Evolutionary conservation across 345 rosid genomes (phyloP), one percentile per base, ranked within the genome.

Genomic region (Kandelia obovata): DNA sequence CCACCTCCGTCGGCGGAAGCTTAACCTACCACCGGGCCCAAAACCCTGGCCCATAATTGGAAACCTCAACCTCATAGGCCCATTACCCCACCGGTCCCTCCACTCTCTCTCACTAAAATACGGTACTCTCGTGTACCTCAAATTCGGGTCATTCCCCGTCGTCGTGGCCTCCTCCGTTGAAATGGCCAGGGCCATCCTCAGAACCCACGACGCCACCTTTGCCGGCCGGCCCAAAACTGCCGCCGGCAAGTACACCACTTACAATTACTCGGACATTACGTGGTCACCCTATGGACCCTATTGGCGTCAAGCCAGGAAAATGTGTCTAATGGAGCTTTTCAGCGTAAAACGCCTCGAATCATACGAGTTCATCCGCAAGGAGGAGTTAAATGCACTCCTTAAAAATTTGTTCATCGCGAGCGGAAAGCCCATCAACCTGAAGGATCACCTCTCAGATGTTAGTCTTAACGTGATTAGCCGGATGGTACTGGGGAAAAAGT

Each of bases 221-320:
- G 64, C 79, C 0, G 80, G 66, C 62, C 74, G 95, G 43, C 95
- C 87, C 20, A 76, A 78, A 70, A 72, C 31, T 0, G 86, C 85
- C 4, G 85, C 92, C 7, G 95, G 92, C 4, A 85, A 85, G 52
- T 85, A 89, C 86, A 87, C 88, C 4, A 78, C 92, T 20, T 89
- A 80, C 78, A 84, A 87, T 61, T 87, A 85, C 74, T 82, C 87
- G 1, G 81, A 87, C 57, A 85, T 89, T 46, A 79, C 86, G 0
- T 83, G 89, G 91, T 82, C 92, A 0, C 87, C 83, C 1, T 89
- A 89, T 8, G 95, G 92, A 3, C 75, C 92, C 0, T 89, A 89
- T 43, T 84, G 86, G 89, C 86, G 90, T 1, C 93, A 86, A 57
- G 93, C 93, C 0, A 78, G 91, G 0, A 85, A 83, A 61, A 79